Base-by-base conservation (phyloP, 1,284 basidiomycete species). In the Cerrena zonata region DNA sequence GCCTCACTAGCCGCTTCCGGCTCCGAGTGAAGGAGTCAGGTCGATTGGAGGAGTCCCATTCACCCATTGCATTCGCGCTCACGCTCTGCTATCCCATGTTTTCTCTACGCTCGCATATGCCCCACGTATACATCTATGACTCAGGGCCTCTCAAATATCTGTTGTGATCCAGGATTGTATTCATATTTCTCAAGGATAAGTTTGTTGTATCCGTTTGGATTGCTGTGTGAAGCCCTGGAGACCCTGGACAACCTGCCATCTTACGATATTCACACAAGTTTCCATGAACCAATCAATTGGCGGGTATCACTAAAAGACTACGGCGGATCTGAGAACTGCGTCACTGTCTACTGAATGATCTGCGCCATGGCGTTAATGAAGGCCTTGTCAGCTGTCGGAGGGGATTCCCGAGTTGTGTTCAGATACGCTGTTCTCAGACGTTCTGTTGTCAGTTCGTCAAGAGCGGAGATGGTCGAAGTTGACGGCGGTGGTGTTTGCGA, bases 391-490 rank as follows among this genome's bases (percentile, higher is more conserved):
- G 50, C 55, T 1, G 56, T 46, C 3, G 64, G 64, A 23, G 64
- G 60, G 2, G 64, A 65, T 45, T 63, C 61, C 34, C 61, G 54
- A 38, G 63, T 65, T 30, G 63, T 54, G 44, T 67, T 61, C 23
- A 67, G 27, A 58, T 86, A 85, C 0, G 76, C 75, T 2, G 75
- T 76, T 25, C 82, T 69, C 24, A 91, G 68, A 10, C 81, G 70
- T 61, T 91, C 86, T 3, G 84, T 87, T 1, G 88, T 83, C 5
- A 91, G 72, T 58, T 84, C 80, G 53, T 88, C 83, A 5, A 67
- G 43, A 3, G 58, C 54, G 25, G 90, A 72, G 15, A 80, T 63
- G 43, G 73, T 70, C 2, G 85, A 58, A 51, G 71, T 76, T 54
- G 72, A 75, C 4, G 83, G 81, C 11, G 75, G 62, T 1, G 74